Conservation (phyloP, 2,329 filamentous ascomycete species). For the Diplodia seriata region DNA sequence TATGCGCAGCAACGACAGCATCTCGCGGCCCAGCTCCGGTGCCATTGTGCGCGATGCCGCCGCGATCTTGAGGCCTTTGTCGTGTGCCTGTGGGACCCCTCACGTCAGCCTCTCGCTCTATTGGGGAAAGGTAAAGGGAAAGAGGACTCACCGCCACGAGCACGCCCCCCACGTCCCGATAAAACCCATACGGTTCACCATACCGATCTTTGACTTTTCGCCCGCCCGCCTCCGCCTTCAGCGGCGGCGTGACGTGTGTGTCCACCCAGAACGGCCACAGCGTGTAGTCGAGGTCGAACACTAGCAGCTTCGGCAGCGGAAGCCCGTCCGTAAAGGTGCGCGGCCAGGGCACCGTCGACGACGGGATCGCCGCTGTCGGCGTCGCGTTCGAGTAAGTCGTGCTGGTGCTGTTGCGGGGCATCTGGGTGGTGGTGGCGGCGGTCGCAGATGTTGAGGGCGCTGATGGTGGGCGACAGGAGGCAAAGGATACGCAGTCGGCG, state of each 20-base stretch:
- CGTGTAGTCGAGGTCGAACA: conserved; percentile 97
- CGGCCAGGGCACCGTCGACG: conserved; percentile 51
- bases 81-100: conserved; percentile 5
- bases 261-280: conserved; percentile 99
- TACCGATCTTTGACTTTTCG: conserved; percentile 60
- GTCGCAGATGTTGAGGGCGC: background rate
- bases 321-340: conserved; percentile 68
- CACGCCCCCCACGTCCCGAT: conserved; percentile 53
- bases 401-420: conserved; percentile 42
- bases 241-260: conserved; percentile 81
- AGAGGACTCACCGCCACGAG: conserved; percentile 45
- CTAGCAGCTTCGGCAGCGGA: conserved; percentile 80
- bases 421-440: conserved; percentile 32
- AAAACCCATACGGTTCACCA: conserved; percentile 57
- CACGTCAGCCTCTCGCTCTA: background rate
- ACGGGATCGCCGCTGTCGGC: conserved; percentile 45
- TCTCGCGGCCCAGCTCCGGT: conserved; percentile 78
- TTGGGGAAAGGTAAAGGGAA: background rate
- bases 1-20: conserved; percentile 76
- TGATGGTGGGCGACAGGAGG: background rate
- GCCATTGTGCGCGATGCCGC: conserved; percentile 82
- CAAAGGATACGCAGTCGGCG: background rate
- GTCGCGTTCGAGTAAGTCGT: conserved; percentile 36
- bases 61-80: conserved; percentile 64
- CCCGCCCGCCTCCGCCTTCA: conserved; percentile 59